phyloP scores from a whole-genome alignment of 441 rosid species.

The Populus trichocarpa region DNA sequence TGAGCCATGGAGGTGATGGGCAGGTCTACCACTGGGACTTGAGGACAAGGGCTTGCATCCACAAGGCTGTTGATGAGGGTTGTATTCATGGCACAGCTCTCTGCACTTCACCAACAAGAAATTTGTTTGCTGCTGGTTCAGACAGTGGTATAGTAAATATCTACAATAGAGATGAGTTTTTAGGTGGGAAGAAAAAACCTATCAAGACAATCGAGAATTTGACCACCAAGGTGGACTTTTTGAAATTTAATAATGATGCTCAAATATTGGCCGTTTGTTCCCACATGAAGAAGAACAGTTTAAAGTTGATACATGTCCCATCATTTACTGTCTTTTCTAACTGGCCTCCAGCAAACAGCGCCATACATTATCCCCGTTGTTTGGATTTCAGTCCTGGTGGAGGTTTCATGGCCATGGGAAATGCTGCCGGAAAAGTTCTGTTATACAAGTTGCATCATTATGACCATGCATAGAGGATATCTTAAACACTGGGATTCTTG shows the following conservation, averaged over 20 bases:
- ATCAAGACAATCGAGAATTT: constrained; percentile 77
- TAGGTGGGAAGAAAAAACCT: constrained; percentile 86
- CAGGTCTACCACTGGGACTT: constrained; percentile 88
- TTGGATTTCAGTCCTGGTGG: constrained; percentile 91
- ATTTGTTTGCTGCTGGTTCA: constrained; percentile 78
- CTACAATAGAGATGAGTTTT: constrained; percentile 66
- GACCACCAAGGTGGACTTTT: constrained; percentile 67
- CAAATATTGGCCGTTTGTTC: constrained; percentile 87
- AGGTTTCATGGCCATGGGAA: constrained; percentile 88
- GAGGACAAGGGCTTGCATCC: constrained; percentile 71
- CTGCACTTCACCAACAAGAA: constrained; percentile 54
- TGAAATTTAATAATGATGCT: constrained; percentile 77
- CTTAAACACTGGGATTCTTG: background rate
- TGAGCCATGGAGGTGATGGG: constrained; percentile 92
- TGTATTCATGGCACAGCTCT: constrained; percentile 68
- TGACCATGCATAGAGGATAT: constrained; percentile 46
- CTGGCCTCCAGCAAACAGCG: constrained; percentile 68
- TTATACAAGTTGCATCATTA: constrained; percentile 83
- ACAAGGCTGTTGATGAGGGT: constrained; percentile 83
- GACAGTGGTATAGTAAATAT: constrained; percentile 82
- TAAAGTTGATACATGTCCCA: constrained; percentile 73
- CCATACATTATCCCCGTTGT: constrained; percentile 59
- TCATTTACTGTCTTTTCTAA: constrained; percentile 75
- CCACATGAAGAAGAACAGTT: constrained; percentile 62
- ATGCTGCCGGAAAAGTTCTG: constrained; percentile 80